Conservation (phyloP, 495 filamentous ascomycete genomes). For the Neurospora hispaniola region DNA sequence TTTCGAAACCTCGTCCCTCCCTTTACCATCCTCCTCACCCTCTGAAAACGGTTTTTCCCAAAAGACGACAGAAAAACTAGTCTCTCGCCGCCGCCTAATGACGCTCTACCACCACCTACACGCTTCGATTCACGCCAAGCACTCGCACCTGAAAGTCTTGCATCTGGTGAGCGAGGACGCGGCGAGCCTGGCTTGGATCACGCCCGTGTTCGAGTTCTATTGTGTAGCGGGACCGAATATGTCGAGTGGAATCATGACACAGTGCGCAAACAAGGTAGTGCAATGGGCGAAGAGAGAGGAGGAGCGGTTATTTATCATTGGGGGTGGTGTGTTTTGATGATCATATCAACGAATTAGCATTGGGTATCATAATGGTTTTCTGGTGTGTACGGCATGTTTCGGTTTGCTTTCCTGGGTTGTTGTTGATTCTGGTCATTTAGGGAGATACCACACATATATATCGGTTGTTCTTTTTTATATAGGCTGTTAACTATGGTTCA, state of each 20-base stretch:
- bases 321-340: slow-evolving; percentile 60
- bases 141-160: slow-evolving; percentile 72
- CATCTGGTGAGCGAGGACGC: slow-evolving; percentile 63
- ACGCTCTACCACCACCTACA: slow-evolving; percentile 78
- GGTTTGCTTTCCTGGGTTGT: neutral
- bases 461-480: neutral
- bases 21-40: neutral
- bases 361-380: neutral
- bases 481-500: neutral
- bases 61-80: slow-evolving; percentile 15
- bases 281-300: slow-evolving; percentile 88
- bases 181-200: slow-evolving; percentile 80
- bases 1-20: slow-evolving; percentile 29
- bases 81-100: slow-evolving; percentile 66
- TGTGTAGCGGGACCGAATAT: slow-evolving; percentile 75
- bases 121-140: slow-evolving; percentile 69
- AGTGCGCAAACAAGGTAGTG: slow-evolving; percentile 75
- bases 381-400: neutral
- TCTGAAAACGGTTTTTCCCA: neutral
- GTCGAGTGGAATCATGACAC: slow-evolving; percentile 66
- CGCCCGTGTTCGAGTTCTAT: slow-evolving; percentile 85
- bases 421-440: neutral
- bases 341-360: neutral
- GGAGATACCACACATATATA: neutral
- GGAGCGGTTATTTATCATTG: slow-evolving; percentile 89